These are phyloP conservation scores for Rhodotorula sp. DNA, from an alignment of 1,284 basidiomycete genomes.

Conservation along the genomic window DNA sequence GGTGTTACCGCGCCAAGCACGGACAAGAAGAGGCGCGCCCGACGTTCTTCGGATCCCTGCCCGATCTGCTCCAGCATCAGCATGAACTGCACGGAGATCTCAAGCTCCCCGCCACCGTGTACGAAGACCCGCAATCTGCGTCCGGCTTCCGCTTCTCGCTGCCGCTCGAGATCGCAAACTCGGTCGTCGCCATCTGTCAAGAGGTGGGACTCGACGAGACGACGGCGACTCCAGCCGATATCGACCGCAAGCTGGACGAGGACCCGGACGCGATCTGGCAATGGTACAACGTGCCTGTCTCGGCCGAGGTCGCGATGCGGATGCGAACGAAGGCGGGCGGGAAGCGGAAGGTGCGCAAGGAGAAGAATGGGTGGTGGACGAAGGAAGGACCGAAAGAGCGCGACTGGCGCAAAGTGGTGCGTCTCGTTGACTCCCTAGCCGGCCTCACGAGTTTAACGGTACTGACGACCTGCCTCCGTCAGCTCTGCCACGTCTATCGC, in stretches of 20 bases:
- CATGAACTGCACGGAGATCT: conserved; percentile 13
- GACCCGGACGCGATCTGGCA: neutral
- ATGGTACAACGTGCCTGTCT: conserved; percentile 1
- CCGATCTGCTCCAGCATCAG: conserved; percentile 20
- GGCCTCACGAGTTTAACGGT: too few species aligned
- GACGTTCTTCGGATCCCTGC: conserved; percentile 18
- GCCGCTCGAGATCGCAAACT: conserved; percentile 10
- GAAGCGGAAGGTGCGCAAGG: neutral
- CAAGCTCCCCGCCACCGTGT: neutral
- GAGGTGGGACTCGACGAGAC: neutral
- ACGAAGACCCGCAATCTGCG: neutral
- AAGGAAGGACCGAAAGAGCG: conserved; percentile 4
- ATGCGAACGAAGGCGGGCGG: neutral
- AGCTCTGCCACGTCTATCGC: conserved; percentile 15
- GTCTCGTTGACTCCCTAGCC: neutral
- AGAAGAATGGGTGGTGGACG: neutral
- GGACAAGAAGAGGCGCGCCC: neutral
- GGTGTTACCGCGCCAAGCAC: neutral
- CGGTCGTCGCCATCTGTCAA: conserved; percentile 9
- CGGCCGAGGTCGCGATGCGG: neutral
- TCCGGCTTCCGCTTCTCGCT: conserved; percentile 4
- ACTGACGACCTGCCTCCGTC: neutral
- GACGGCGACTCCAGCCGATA: too few species aligned
- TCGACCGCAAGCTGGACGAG: neutral
- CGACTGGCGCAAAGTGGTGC: conserved; percentile 5